These are phyloP conservation scores for Volvariella volvacea DNA, from an alignment of 1,284 basidiomycete genomes.

Conservation along the genomic window DNA sequence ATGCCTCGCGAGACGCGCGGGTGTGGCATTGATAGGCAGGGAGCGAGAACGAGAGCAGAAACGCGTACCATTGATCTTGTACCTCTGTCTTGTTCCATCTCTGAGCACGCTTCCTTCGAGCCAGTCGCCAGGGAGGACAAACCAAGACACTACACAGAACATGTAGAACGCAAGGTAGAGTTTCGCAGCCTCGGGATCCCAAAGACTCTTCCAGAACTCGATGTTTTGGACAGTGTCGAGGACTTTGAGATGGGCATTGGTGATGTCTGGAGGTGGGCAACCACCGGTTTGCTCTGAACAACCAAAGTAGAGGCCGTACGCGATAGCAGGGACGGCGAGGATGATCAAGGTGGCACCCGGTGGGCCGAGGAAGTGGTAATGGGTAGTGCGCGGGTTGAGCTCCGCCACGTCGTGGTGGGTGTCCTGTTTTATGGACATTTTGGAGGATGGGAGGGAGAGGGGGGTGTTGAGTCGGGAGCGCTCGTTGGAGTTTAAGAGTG, in stretches of 20 bases:
- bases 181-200: conserved; percentile 72
- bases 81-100: conserved; percentile 72
- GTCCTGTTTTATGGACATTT: conserved; percentile 5
- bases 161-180: conserved; percentile 90
- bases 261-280: conserved; percentile 54
- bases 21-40: no score
- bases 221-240: conserved; percentile 39
- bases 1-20: no score
- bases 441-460: conserved; percentile 4
- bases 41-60: no score
- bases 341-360: conserved; percentile 73
- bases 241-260: conserved; percentile 27
- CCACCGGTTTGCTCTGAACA: conserved; percentile 78
- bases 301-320: conserved; percentile 80
- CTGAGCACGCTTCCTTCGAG: conserved; percentile 77
- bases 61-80: conserved; percentile 89
- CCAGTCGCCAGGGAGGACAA: conserved; percentile 80
- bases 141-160: conserved; percentile 82
- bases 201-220: conserved; percentile 67
- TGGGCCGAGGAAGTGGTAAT: conserved; percentile 86
- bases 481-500: no score
- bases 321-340: conserved; percentile 64
- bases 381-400: conserved; percentile 62
- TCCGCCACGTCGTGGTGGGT: conserved; percentile 9
- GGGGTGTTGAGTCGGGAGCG: neutral